phyloP scores from a whole-genome alignment of 2,329 filamentous ascomycete species.

The Aspergillus persii region DNA sequence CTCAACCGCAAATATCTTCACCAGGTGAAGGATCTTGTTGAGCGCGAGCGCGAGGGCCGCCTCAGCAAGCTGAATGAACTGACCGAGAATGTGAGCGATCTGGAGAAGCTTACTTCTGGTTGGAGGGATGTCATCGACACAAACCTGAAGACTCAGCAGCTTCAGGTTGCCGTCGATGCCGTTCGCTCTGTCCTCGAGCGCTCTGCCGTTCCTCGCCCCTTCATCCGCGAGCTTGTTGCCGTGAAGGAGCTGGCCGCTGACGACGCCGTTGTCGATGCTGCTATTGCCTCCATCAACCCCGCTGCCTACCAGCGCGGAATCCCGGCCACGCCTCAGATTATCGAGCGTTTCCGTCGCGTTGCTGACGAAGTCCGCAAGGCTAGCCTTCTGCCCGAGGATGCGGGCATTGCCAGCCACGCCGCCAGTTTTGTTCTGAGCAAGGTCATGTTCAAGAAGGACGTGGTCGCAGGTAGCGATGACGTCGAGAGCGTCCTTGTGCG shows the following conservation, averaged over 20 bases:
- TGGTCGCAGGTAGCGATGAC: constrained; percentile 76
- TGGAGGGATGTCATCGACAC: constrained; percentile 90
- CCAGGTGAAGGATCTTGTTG: constrained; percentile 77
- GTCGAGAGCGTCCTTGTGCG: constrained; percentile 91
- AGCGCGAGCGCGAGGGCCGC: constrained; percentile 81
- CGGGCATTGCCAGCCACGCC: constrained; percentile 90
- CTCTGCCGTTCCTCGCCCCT: constrained; percentile 72
- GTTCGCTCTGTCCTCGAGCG: constrained; percentile 81
- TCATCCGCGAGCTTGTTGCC: constrained; percentile 87
- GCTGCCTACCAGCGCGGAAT: constrained; percentile 90
- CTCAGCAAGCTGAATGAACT: constrained; percentile 83
- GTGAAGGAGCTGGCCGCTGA: constrained; percentile 87
- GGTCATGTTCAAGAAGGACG: constrained; percentile 93
- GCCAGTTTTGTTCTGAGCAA: constrained; percentile 88
- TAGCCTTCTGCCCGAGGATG: constrained; percentile 84
- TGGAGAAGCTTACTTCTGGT: constrained; percentile 81
- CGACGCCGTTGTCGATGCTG: constrained; percentile 83
- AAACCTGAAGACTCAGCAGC: constrained; percentile 91
- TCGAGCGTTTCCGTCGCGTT: constrained; percentile 94
- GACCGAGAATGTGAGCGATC: constrained; percentile 71
- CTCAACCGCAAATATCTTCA: constrained; percentile 81
- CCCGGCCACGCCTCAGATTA: constrained; percentile 76
- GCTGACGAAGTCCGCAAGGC: constrained; percentile 92
- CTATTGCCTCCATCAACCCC: constrained; percentile 95
- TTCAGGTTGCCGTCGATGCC: constrained; percentile 92